Conservation (phyloP, 1,284 basidiomycete species). For the Cystobasidium slooffiae region DNA sequence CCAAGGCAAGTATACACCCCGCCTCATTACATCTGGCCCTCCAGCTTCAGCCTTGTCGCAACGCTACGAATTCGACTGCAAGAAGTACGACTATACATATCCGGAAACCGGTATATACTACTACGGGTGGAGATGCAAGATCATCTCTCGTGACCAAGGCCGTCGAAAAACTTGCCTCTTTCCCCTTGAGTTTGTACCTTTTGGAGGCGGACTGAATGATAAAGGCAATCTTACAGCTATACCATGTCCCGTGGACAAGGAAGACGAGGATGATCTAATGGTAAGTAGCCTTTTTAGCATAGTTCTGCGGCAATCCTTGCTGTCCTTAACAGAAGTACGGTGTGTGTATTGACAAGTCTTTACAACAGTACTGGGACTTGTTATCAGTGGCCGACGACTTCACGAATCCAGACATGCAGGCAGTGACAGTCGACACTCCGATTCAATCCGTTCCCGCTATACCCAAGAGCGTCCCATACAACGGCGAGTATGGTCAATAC, state of each 20-base stretch:
- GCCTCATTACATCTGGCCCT: neutral
- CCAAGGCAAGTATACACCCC: neutral
- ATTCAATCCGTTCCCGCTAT: neutral
- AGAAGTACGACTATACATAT: neutral
- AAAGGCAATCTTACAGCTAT: no score
- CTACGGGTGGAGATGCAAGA: neutral
- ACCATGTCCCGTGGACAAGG: no score
- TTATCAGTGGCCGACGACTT: constrained; percentile 1
- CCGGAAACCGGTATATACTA: neutral
- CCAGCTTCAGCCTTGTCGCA: neutral
- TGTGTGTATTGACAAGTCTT: neutral
- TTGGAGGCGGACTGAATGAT: no score
- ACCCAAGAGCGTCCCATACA: neutral
- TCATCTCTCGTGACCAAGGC: neutral
- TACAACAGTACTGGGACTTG: neutral
- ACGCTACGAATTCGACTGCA: neutral
- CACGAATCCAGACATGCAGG: neutral
- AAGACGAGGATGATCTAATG: no score
- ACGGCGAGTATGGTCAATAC: neutral
- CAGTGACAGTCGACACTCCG: neutral
- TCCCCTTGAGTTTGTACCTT: no score
- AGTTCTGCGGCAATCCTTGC: no score
- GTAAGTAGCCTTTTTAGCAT: no score
- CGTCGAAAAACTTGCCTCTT: neutral
- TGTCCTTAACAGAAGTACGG: no score